Conservation (phyloP, 345 rosid species). For the Camelina laxa region DNA sequence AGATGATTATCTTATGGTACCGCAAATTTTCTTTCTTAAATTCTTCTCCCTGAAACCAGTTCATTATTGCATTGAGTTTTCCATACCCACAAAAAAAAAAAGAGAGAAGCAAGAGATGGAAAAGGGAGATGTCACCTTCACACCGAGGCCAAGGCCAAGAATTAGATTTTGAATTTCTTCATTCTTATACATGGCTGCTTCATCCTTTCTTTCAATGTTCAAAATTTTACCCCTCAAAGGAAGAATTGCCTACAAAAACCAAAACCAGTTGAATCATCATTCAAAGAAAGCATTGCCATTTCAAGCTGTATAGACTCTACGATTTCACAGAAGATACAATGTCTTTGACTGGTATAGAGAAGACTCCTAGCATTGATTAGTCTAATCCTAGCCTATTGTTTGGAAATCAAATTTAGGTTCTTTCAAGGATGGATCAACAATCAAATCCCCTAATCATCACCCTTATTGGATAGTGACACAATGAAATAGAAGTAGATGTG, state of each 20-base stretch:
- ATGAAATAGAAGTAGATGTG: constrained; percentile 20
- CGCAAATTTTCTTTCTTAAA: constrained; percentile 83
- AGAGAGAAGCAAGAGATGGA: constrained; percentile 9
- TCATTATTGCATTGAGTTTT: constrained; percentile 21
- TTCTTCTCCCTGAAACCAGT: constrained; percentile 80
- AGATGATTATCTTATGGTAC: constrained; percentile 92
- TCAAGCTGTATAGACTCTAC: constrained; percentile 4
- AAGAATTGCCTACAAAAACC: constrained; percentile 81
- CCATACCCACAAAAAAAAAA: constrained; percentile 8
- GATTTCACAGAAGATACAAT: constrained; percentile 7
- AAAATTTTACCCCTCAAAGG: constrained; percentile 97
- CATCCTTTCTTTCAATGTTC: constrained; percentile 92
- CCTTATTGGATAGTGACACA: constrained; percentile 3
- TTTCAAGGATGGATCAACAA: constrained; percentile 8
- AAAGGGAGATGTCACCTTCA: constrained; percentile 60
- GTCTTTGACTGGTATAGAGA: not conserved
- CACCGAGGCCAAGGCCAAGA: constrained; percentile 96
- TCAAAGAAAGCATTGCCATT: constrained; percentile 92
- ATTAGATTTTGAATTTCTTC: constrained; percentile 97
- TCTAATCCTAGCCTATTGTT: constrained; percentile 6
- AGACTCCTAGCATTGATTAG: not conserved
- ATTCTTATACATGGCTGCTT: constrained; percentile 98
- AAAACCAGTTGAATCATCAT: constrained; percentile 57
- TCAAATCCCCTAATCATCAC: not conserved
- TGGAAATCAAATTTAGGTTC: not conserved